phyloP scores from a whole-genome alignment of 495 filamentous ascomycete genomes.

The Neurospora sublineolata region DNA sequence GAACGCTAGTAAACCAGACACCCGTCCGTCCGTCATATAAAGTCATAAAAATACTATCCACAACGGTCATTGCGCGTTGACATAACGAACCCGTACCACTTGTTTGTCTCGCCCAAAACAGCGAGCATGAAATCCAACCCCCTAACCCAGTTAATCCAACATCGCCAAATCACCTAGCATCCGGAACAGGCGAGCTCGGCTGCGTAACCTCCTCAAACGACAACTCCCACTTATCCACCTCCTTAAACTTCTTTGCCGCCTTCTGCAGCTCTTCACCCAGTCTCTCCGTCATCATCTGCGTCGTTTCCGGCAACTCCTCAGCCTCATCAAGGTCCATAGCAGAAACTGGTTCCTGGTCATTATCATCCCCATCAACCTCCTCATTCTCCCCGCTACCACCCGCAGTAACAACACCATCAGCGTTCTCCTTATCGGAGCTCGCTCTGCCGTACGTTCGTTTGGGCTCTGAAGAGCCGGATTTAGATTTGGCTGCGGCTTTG shows the following conservation, averaged over 20 bases:
- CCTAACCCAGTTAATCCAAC: not conserved
- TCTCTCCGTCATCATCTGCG: constrained; percentile 19
- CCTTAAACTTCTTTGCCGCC: constrained; percentile 38
- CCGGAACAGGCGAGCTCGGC: constrained; percentile 20
- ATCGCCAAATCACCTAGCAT: constrained; percentile 20
- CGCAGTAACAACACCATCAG: constrained; percentile 7
- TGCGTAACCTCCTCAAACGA: constrained; percentile 33
- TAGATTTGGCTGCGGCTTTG: not conserved
- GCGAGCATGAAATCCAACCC: not conserved
- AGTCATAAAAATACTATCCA: not conserved
- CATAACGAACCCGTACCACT: not conserved
- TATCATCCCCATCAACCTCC: constrained; percentile 8
- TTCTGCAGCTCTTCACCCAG: constrained; percentile 32
- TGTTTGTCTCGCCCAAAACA: too few relatives aligned
- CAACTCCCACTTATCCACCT: constrained; percentile 39
- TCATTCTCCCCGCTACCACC: constrained; percentile 4
- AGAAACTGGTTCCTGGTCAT: constrained; percentile 6
- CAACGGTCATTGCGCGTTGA: not conserved
- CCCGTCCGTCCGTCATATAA: not conserved
- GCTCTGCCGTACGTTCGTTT: not conserved
- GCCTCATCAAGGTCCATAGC: not conserved
- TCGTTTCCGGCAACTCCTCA: constrained; percentile 12
- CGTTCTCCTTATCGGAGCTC: constrained; percentile 33
- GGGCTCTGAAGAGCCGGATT: not conserved
- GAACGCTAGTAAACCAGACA: constrained; percentile 8